Evolutionary conservation across 495 filamentous ascomycete species (phyloP).

Genomic region (Delitschia confertaspora): DNA sequence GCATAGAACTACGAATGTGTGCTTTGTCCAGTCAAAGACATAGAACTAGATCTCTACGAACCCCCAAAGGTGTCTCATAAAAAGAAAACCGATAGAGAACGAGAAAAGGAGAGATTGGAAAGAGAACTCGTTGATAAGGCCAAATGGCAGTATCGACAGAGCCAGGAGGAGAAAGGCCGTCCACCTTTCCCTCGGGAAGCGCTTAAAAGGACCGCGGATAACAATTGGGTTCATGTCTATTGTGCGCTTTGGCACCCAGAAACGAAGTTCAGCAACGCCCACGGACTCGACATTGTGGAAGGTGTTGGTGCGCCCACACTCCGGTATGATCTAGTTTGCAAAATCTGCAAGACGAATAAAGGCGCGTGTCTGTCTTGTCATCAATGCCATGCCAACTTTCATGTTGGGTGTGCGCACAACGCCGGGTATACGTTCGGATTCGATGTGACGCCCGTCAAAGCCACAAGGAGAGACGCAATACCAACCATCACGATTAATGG

Average conservation of each 20-base stretch:
- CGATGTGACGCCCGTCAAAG: conserved; percentile 83
- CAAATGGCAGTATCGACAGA: conserved; percentile 67
- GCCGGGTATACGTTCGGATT: conserved; percentile 77
- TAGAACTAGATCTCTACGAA: conserved; percentile 73
- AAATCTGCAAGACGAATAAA: conserved; percentile 64
- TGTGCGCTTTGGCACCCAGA: conserved; percentile 90
- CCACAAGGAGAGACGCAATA: conserved; percentile 66
- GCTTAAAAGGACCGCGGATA: conserved; percentile 81
- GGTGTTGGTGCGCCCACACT: conserved; percentile 69
- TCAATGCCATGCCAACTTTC: conserved; percentile 71
- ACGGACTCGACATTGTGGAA: conserved; percentile 72
- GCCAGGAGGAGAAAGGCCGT: conserved; percentile 71
- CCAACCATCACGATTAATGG: conserved; percentile 62
- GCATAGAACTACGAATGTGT: conserved; percentile 83
- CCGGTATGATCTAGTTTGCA: conserved; percentile 68
- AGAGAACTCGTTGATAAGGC: conserved; percentile 67
- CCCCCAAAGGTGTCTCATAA: conserved; percentile 74
- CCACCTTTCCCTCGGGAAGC: conserved; percentile 82
- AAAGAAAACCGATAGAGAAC: conserved; percentile 89
- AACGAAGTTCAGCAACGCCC: conserved; percentile 78
- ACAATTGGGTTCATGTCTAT: conserved; percentile 96
- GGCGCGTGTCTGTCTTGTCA: conserved; percentile 79
- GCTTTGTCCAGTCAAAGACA: conserved; percentile 70
- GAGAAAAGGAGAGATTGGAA: conserved; percentile 77
- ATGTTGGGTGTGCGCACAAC: conserved; percentile 82